phyloP scores from a whole-genome alignment of 1,139 yeast genomes.

The Protomyces inouyei region DNA sequence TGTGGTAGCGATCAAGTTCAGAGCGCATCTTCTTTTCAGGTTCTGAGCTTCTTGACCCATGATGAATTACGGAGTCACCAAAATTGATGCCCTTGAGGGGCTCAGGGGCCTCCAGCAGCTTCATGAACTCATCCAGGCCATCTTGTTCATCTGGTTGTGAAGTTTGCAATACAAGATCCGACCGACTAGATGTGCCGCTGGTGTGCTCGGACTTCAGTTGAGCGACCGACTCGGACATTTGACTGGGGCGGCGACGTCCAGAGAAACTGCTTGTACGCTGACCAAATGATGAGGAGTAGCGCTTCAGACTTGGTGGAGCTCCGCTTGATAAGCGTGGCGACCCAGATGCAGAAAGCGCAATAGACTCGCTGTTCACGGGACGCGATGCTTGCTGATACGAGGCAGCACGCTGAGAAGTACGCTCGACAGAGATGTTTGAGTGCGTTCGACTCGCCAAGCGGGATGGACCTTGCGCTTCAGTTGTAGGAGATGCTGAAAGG shows the following conservation, averaged over 20 bases:
- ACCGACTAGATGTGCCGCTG: slow-evolving; percentile 8
- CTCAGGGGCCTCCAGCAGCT: slow-evolving; percentile 55
- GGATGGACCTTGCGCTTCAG: slow-evolving; percentile 32
- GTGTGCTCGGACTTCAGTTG: neutral
- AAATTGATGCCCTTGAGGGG: slow-evolving; percentile 27
- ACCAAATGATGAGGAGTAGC: slow-evolving; percentile 12
- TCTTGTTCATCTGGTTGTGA: slow-evolving; percentile 47
- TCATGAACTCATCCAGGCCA: slow-evolving; percentile 74
- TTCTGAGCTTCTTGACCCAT: neutral
- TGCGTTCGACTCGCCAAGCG: slow-evolving; percentile 27
- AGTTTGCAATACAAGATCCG: slow-evolving; percentile 2
- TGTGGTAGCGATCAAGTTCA: slow-evolving; percentile 47
- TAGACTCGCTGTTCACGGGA: neutral
- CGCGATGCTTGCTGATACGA: slow-evolving; percentile 1
- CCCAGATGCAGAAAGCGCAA: neutral
- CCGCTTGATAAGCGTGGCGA: slow-evolving; percentile 6
- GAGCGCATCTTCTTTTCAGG: neutral
- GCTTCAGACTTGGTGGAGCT: slow-evolving; percentile 10
- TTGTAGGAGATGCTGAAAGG: slow-evolving; percentile 39
- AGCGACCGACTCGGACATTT: slow-evolving; percentile 2
- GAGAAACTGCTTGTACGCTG: slow-evolving; percentile 6
- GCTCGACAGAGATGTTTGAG: slow-evolving; percentile 5
- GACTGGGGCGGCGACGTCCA: slow-evolving; percentile 17
- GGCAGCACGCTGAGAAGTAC: slow-evolving; percentile 5
- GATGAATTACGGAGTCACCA: neutral